Evolutionary conservation across 106 monocot genomes (phyloP).

Genomic region (Agapanthus africanus): DNA sequence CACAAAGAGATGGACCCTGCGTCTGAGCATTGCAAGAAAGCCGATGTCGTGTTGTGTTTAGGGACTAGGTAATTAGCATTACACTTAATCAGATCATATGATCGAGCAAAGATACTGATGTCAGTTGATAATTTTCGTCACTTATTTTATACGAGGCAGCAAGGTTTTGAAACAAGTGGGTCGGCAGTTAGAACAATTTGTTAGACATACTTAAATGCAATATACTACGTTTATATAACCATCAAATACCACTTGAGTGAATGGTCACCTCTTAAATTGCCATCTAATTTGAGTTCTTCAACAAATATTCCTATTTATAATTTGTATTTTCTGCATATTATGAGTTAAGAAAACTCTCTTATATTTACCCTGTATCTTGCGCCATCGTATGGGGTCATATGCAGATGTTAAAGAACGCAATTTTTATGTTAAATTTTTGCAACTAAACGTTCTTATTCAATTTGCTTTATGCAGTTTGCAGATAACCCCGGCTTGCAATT

Average conservation of each 20-base stretch:
- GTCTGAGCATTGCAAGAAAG: slow-evolving; percentile 73
- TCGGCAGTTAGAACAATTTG: not conserved
- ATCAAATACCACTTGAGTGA: no score
- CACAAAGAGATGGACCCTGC: slow-evolving; percentile 87
- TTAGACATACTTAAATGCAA: not conserved
- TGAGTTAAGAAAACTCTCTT: not conserved
- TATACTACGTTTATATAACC: not conserved
- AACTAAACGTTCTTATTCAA: not conserved
- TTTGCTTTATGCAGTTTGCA: slow-evolving; percentile 64
- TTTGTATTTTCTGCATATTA: not conserved
- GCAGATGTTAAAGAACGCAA: no score
- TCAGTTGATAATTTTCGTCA: slow-evolving; percentile 1
- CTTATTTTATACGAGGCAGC: not conserved
- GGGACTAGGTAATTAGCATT: slow-evolving; percentile 77
- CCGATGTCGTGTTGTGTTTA: slow-evolving; percentile 86
- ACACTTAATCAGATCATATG: not conserved
- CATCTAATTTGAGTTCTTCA: no score
- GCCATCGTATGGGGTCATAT: not conserved
- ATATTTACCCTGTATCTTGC: not conserved
- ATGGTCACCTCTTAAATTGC: no score
- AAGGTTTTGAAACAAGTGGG: not conserved
- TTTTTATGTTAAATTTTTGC: not conserved
- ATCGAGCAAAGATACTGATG: not conserved
- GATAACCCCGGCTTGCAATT: slow-evolving; percentile 98
- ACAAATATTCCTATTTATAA: no score